phyloP scores from a whole-genome alignment of 1,284 basidiomycete genomes.

The Tilletia setariae region DNA sequence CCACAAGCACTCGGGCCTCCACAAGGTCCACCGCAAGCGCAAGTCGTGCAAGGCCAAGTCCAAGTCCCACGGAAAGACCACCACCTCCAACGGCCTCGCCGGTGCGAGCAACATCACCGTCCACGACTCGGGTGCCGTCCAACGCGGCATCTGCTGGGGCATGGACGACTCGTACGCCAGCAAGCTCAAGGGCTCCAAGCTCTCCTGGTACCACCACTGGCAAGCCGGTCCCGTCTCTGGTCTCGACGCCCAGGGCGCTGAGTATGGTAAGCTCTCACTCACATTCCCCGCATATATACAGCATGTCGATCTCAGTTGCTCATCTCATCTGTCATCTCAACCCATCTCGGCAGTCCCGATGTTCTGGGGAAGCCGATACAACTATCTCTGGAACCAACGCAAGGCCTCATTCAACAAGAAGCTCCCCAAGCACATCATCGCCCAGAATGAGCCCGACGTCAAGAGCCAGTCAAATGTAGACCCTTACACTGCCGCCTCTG shows the following conservation, averaged over 20 bases:
- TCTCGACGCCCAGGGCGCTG: constrained; percentile 34
- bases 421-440: constrained; percentile 34
- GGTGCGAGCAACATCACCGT: constrained; percentile 1
- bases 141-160: constrained; percentile 30
- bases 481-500: constrained; percentile 29
- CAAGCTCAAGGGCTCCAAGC: constrained; percentile 34
- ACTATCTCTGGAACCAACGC: constrained; percentile 34
- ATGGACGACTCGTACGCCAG: constrained; percentile 40
- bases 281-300: neutral
- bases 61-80: neutral
- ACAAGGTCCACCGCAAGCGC: constrained; percentile 8
- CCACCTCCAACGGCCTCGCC: neutral
- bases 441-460: constrained; percentile 49
- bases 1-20: neutral
- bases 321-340: neutral
- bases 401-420: constrained; percentile 31
- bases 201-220: constrained; percentile 52
- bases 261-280: constrained; percentile 32
- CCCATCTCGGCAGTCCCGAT: constrained; percentile 32
- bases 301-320: neutral
- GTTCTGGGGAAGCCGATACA: constrained; percentile 44
- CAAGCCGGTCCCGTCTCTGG: constrained; percentile 36
- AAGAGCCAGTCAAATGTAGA: constrained; percentile 35
- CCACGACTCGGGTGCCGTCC: neutral
- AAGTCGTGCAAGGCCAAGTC: constrained; percentile 14